Base-by-base conservation (phyloP, 129 eudicot genomes). In the Helianthus annuus region DNA sequence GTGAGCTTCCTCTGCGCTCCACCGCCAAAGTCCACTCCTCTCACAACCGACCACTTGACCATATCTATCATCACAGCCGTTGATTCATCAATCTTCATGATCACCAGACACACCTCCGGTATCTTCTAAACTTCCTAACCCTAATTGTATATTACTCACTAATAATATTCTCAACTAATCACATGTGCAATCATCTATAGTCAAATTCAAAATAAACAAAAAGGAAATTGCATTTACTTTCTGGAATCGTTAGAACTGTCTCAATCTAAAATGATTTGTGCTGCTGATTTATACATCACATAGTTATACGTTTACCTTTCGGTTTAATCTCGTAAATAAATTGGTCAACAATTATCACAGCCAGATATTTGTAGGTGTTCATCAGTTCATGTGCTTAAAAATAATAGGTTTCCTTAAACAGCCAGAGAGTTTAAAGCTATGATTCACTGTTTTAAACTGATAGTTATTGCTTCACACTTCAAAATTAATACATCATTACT, bases 111-210 rank as follows among this genome's bases (percentile, higher is more conserved):
- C 53, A 44, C 36, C 39, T 44, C 70, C 3, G 45, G n/a, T 45
- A 66, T 4, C 38, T 45, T 44, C 7, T 65, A 19, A 15, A 44
- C 54, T 66, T 45, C 56, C 40, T 66, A 66, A 66, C 70, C 70
- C 70, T 66, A 45, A 46, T 19, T 19, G 24, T 2, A 66, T 40
- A 6, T 40, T 5, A 7, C 8, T 39, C 8, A 39, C 44, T 40
- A 4, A 7, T 19, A 19, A 19, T 19, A 19, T 19, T 19, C 22
- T 19, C 22, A 19, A 19, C 22, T 19, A 19, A 19, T 19, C 22
- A 19, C 22, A 19, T 19, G 22, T 38, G 8, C 45, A 6, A 40
- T 6, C 45, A 40, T 40, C 45, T 10, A 6, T 40, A 0, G 2
- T 40, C 45, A 40, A 40, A 40, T 40, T 40, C 45, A 40, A 5